These are phyloP conservation scores for Phoma sp. DNA, from an alignment of 2,329 filamentous ascomycete species.

Conservation along the genomic window DNA sequence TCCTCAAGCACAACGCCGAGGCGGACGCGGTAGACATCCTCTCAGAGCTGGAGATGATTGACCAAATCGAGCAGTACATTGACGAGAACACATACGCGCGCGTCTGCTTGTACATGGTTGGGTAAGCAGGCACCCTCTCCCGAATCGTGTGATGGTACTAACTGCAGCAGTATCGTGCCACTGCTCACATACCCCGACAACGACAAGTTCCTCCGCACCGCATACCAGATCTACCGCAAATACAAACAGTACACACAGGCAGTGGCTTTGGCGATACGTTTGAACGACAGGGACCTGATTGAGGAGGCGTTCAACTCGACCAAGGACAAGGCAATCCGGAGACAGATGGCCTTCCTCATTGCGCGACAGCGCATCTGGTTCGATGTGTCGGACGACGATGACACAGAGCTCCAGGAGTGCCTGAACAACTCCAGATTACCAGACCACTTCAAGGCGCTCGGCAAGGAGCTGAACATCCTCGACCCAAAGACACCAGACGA, in stretches of 20 bases:
- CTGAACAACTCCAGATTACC: conserved; percentile 86
- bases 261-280: conserved; percentile 88
- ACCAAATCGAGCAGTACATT: conserved; percentile 84
- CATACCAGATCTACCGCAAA: conserved; percentile 90
- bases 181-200: conserved; percentile 97
- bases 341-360: conserved; percentile 92
- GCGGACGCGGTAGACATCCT: conserved; percentile 96
- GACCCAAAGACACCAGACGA: conserved; percentile 97
- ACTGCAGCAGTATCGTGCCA: conserved; percentile 78
- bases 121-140: conserved; percentile 34
- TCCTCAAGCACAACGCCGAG: conserved; percentile 96
- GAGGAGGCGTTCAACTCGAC: conserved; percentile 80
- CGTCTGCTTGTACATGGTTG: conserved; percentile 97
- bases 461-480: conserved; percentile 94
- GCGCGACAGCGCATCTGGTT: conserved; percentile 89
- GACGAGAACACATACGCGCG: conserved; percentile 93
- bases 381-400: conserved; percentile 73
- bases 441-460: conserved; percentile 91
- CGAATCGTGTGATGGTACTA: conserved; percentile 19
- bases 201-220: conserved; percentile 89
- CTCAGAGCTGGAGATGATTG: conserved; percentile 97
- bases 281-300: conserved; percentile 88
- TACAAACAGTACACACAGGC: conserved; percentile 95
- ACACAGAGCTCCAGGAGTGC: conserved; percentile 78
- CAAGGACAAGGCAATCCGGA: conserved; percentile 80